Conservation (phyloP, 805 yeast species). For the Candida schatavii region DNA sequence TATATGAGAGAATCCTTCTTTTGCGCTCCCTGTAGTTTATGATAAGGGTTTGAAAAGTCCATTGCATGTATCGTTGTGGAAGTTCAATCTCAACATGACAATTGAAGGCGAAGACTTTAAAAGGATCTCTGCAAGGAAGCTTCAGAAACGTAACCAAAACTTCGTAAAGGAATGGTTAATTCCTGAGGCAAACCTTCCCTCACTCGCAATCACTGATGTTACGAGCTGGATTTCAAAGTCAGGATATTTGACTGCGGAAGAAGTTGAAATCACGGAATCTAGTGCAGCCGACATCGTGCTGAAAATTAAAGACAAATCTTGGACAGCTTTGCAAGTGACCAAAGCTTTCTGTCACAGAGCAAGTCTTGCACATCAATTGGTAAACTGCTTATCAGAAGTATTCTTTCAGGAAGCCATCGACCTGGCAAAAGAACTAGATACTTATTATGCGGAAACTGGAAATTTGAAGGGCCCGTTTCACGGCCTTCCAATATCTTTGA, state of each 20-base stretch:
- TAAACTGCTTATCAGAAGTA: constrained; percentile 38
- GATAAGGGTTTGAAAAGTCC: no score
- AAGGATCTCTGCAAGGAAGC: constrained; percentile 41
- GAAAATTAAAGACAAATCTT: constrained; percentile 29
- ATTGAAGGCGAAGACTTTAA: constrained; percentile 19
- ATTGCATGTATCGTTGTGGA: neutral
- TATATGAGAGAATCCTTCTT: neutral
- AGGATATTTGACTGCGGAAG: constrained; percentile 27
- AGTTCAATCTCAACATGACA: constrained; percentile 8
- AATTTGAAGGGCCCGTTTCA: constrained; percentile 25
- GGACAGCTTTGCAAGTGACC: constrained; percentile 45
- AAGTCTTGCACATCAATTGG: constrained; percentile 54
- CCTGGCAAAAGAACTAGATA: constrained; percentile 23
- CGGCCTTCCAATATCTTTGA: constrained; percentile 31
- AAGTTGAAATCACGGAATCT: constrained; percentile 39
- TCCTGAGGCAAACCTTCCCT: constrained; percentile 30
- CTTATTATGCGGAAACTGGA: constrained; percentile 15
- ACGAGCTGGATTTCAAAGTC: constrained; percentile 32
- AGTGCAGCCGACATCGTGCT: constrained; percentile 23
- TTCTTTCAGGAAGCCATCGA: constrained; percentile 27
- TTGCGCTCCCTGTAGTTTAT: neutral
- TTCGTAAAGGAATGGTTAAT: constrained; percentile 47
- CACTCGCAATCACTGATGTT: constrained; percentile 33
- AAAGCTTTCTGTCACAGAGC: constrained; percentile 59
- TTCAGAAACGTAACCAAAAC: constrained; percentile 37